Evolutionary conservation across 164 flowering plant species (phyloP).

Genomic region (Dillenia suffruticosa): DNA sequence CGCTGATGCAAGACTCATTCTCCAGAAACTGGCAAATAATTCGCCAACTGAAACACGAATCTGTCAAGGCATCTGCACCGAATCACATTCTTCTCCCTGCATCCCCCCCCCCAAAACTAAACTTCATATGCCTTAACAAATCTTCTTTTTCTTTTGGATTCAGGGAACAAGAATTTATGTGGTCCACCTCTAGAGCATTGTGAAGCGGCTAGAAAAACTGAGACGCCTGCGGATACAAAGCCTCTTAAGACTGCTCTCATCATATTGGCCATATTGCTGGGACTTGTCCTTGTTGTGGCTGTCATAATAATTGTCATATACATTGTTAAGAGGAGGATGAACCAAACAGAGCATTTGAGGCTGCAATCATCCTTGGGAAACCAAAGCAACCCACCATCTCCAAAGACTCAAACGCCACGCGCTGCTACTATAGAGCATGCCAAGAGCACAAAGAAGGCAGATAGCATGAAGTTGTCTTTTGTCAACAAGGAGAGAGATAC

Average conservation of each 20-base stretch:
- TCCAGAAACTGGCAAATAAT: no score
- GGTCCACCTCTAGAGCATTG: constrained; percentile 37
- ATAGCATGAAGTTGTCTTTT: constrained; percentile 38
- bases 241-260: constrained; percentile 8
- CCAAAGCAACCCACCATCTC: not conserved
- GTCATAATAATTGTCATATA: constrained; percentile 15
- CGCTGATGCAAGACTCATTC: no score
- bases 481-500: constrained; percentile 44
- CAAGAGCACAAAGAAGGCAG: constrained; percentile 9
- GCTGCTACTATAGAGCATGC: constrained; percentile 1
- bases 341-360: no score
- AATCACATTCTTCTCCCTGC: no score
- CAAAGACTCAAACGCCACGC: not conserved
- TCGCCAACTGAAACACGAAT: no score
- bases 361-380: no score
- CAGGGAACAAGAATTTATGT: constrained; percentile 59
- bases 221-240: not conserved
- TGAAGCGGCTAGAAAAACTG: constrained; percentile 5
- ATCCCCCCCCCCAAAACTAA: no score
- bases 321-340: constrained; percentile 7
- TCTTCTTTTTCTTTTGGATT: no score
- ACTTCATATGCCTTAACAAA: no score
- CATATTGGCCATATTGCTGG: constrained; percentile 3
- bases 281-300: not conserved
- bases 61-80: no score